Evolutionary conservation across 108 stramenopile species (phyloP).

Genomic region (Cafeteria roenbergensis): DNA sequence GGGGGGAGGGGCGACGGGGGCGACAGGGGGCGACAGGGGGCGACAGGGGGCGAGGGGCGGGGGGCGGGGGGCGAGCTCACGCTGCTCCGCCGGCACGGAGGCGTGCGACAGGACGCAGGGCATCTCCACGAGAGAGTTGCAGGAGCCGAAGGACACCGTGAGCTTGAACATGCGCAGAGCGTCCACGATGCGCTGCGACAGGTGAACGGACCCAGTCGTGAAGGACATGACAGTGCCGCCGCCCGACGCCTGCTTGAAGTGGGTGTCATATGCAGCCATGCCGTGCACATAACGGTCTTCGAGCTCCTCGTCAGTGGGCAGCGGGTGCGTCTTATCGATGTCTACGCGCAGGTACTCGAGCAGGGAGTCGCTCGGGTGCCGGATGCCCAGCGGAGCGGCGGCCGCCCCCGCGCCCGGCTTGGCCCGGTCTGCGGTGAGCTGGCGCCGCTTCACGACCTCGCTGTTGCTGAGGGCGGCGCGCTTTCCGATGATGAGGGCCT

Average conservation of each 20-base stretch:
- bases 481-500: background rate
- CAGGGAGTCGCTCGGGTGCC: background rate
- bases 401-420: background rate
- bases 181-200: constrained; percentile 31
- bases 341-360: no score
- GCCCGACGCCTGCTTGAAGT: constrained; percentile 28
- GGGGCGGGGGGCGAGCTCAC: no score
- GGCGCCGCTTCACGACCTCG: background rate
- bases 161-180: constrained; percentile 39
- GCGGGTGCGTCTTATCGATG: no score
- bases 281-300: background rate
- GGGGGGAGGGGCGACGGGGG: no score
- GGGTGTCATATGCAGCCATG: background rate
- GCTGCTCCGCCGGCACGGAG: constrained; percentile 34
- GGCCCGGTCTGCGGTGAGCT: background rate
- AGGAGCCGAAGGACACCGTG: constrained; percentile 42
- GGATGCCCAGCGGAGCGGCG: no score
- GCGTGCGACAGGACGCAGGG: constrained; percentile 39
- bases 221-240: constrained; percentile 39
- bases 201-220: constrained; percentile 26
- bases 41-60: background rate
- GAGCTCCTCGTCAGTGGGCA: constrained; percentile 1
- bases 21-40: no score
- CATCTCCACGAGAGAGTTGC: constrained; percentile 36
- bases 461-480: background rate